Evolutionary conservation across 495 filamentous ascomycete species (phyloP).

Genomic region (Melanomma pulvis-pyrius): DNA sequence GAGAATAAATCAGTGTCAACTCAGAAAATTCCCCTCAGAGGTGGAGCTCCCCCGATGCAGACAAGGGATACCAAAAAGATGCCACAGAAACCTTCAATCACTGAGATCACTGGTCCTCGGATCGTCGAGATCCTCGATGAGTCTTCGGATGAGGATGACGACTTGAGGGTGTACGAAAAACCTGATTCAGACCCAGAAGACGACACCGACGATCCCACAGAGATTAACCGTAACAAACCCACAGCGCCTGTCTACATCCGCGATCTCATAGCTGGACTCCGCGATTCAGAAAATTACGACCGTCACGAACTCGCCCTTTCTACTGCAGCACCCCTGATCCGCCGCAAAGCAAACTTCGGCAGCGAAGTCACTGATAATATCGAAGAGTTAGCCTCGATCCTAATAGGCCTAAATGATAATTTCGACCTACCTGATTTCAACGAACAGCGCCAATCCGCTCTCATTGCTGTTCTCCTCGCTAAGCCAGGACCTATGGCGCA

Average conservation of each 20-base stretch:
- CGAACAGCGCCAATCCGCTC: slow-evolving; percentile 74
- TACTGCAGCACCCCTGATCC: slow-evolving; percentile 77
- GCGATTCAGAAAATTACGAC: slow-evolving; percentile 82
- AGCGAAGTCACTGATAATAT: slow-evolving; percentile 83
- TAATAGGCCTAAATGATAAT: slow-evolving; percentile 81
- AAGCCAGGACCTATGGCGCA: slow-evolving; percentile 75
- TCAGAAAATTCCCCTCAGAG: slow-evolving; percentile 28
- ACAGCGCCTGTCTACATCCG: slow-evolving; percentile 91
- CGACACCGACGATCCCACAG: slow-evolving; percentile 86
- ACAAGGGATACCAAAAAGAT: neutral
- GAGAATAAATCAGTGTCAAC: neutral
- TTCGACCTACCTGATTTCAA: slow-evolving; percentile 75
- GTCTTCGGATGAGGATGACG: slow-evolving; percentile 74
- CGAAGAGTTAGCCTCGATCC: slow-evolving; percentile 73
- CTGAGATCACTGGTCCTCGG: slow-evolving; percentile 62
- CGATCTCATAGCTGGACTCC: slow-evolving; percentile 76
- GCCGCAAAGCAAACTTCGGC: slow-evolving; percentile 84
- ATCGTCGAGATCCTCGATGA: slow-evolving; percentile 48
- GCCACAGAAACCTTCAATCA: slow-evolving; percentile 47
- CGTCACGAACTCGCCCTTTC: slow-evolving; percentile 76
- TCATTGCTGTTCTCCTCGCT: slow-evolving; percentile 80
- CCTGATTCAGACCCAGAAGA: slow-evolving; percentile 92
- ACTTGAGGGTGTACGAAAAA: slow-evolving; percentile 80
- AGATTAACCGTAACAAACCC: slow-evolving; percentile 79
- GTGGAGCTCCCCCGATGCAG: neutral